These are phyloP conservation scores for Eragrostis nindensis DNA, from an alignment of 176 grass and related monocot species.

Conservation along the genomic window DNA sequence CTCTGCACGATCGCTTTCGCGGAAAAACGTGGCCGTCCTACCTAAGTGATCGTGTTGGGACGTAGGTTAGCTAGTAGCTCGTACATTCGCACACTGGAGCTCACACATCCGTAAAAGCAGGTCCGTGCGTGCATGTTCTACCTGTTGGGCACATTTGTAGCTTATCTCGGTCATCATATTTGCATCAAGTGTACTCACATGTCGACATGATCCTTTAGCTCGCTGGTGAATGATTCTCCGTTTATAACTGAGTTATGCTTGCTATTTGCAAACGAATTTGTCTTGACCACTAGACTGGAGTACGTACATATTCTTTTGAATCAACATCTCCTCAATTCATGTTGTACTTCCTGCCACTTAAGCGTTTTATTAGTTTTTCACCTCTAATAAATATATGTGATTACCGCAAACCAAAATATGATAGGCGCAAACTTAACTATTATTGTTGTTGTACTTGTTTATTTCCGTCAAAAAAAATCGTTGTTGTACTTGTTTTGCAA, in stretches of 20 bases:
- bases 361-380: no score
- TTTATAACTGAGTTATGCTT: neutral
- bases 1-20: slow-evolving; percentile 12
- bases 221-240: neutral
- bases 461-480: no score
- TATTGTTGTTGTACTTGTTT: no score
- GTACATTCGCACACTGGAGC: neutral
- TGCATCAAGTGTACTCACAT: neutral
- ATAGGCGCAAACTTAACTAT: no score
- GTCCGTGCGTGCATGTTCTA: neutral
- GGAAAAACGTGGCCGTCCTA: slow-evolving; percentile 13
- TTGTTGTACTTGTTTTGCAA: no score
- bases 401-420: no score
- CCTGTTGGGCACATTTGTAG: neutral
- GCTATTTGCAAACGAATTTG: neutral
- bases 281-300: neutral
- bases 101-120: neutral
- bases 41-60: neutral
- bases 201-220: neutral
- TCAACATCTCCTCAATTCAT: no score
- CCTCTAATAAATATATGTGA: no score
- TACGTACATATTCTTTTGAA: neutral
- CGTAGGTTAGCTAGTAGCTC: neutral
- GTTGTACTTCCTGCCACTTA: no score
- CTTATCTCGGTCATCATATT: neutral